Percentiles rank a stretch among this genome's conserved stretches.
Evolutionary conservation across 2,329 filamentous ascomycete species (phyloP).

Genomic region (Didymella lethalis): DNA sequence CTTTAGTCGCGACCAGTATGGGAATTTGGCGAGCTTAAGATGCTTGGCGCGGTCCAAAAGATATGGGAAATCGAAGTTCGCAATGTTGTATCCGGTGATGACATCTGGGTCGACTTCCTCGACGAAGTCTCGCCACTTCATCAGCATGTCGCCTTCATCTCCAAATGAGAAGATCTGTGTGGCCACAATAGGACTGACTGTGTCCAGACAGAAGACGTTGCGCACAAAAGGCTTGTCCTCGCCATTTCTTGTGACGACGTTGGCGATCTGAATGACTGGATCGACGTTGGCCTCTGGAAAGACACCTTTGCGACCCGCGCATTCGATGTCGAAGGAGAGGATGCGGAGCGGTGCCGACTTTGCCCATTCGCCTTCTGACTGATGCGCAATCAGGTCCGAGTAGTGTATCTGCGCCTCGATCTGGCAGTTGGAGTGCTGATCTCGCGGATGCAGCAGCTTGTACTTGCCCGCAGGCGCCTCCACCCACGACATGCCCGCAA

Average conservation of each 20-base stretch:
- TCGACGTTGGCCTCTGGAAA: slow-evolving; percentile 93
- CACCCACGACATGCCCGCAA: slow-evolving; percentile 97
- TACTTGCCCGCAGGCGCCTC: slow-evolving; percentile 81
- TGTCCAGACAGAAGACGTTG: slow-evolving; percentile 95
- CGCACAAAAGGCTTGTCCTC: slow-evolving; percentile 94
- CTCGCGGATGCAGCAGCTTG: slow-evolving; percentile 69
- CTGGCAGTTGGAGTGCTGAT: slow-evolving; percentile 90
- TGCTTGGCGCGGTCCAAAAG: slow-evolving; percentile 86
- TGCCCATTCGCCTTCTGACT: slow-evolving; percentile 91
- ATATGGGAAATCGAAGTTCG: slow-evolving; percentile 98
- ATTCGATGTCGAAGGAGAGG: slow-evolving; percentile 98
- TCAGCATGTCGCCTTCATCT: slow-evolving; percentile 87
- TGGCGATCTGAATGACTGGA: slow-evolving; percentile 97
- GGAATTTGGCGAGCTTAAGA: slow-evolving; percentile 80
- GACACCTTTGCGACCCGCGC: slow-evolving; percentile 94
- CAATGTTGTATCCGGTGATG: slow-evolving; percentile 98
- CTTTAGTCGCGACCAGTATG: slow-evolving; percentile 84
- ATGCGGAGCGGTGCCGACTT: slow-evolving; percentile 96
- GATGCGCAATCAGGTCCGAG: slow-evolving; percentile 82
- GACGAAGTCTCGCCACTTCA: slow-evolving; percentile 88
- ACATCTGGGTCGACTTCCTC: slow-evolving; percentile 93
- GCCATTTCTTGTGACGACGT: slow-evolving; percentile 92
- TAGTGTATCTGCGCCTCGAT: slow-evolving; percentile 91
- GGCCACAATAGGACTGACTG: slow-evolving; percentile 91
- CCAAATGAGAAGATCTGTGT: slow-evolving; percentile 88